Percentiles rank a stretch among this genome's conserved stretches.
Evolutionary conservation across 371 early-diverging fungal species (phyloP).

Genomic region (Mucor mucedo): DNA sequence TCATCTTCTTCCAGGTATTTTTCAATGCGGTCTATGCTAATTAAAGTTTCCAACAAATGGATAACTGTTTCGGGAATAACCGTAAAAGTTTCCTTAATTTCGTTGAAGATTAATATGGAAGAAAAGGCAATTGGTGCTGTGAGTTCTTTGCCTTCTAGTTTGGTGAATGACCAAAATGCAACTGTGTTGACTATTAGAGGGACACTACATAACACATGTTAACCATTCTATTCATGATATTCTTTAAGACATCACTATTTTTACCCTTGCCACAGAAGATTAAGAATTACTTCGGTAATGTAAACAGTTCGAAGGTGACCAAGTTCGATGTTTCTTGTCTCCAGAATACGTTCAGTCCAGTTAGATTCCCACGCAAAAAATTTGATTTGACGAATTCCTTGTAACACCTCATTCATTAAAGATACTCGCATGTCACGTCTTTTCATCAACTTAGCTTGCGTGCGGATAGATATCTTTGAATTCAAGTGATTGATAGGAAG

Average conservation of each 20-base stretch:
- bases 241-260: too few species aligned
- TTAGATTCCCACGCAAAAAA: slow-evolving; percentile 63
- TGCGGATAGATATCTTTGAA: slow-evolving; percentile 41
- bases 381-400: slow-evolving; percentile 68
- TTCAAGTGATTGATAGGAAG: slow-evolving; percentile 53
- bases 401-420: slow-evolving; percentile 54
- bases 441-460: slow-evolving; percentile 52
- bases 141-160: slow-evolving; percentile 53
- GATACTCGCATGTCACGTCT: slow-evolving; percentile 51
- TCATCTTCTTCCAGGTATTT: slow-evolving; percentile 76
- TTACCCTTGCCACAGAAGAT: slow-evolving; percentile 39
- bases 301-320: slow-evolving; percentile 33
- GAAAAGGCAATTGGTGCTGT: slow-evolving; percentile 67
- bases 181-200: slow-evolving; percentile 57
- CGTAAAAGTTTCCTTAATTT: slow-evolving; percentile 56
- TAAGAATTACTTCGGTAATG: slow-evolving; percentile 26
- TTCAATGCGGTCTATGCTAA: slow-evolving; percentile 68
- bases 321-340: slow-evolving; percentile 54
- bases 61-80: slow-evolving; percentile 56
- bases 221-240: too few species aligned
- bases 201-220: slow-evolving; percentile 18
- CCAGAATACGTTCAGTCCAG: slow-evolving; percentile 45
- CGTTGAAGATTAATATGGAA: slow-evolving; percentile 55
- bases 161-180: slow-evolving; percentile 59
- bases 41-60: slow-evolving; percentile 20